Evolutionary conservation across 352 stramenopile genomes (phyloP), one percentile per base, ranked within the genome.

Genomic region (Globisporangium spinosum): DNA sequence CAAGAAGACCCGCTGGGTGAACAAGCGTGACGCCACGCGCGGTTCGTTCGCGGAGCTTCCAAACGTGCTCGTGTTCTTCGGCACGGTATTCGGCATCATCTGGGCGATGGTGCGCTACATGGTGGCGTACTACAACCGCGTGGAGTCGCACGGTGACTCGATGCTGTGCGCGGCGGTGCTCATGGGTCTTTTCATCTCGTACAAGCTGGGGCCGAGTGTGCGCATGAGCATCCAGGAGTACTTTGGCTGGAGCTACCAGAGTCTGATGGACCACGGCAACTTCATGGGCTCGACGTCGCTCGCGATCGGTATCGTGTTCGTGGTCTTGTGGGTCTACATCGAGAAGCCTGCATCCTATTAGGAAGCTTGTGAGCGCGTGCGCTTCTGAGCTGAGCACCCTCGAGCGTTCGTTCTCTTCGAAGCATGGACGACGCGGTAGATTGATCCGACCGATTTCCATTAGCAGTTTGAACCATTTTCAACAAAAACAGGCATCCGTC

Each of bases 241-340:
- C 74, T 95, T 95, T 70, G 87, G 87, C 64, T 95, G 87, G 87
- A 93, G 85, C 69, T 92, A 95, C 82, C 79, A 90, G 70, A 95
- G 87, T 77, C 70, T 95, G 63, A 93, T 89, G 77, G 87, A 95
- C 73, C 83, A 95, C 69, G 87, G 87, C 56, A 95, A 95, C 81
- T 91, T 95, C 58, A 87, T 95, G 74, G 87, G 87, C 69, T 88
- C 80, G 32, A 88, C 87, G 60, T 91, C 82, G 15, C 89, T 95
- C 60, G 85, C 87, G 2, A 77, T 93, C 57, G 87, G 85, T 27
- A 78, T 95, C 70, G 79, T 93, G 65, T 91, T 95, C 74, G 90
- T 95, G 68, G 79, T 86, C 58, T 72, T 93, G 38, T 95, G 87
- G 87, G 85, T 95, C 54, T 87, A 87, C 68, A 79, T 95, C 51